phyloP scores from a whole-genome alignment of 129 eudicot genomes.

The Pseudognaphalium luteoalbum region DNA sequence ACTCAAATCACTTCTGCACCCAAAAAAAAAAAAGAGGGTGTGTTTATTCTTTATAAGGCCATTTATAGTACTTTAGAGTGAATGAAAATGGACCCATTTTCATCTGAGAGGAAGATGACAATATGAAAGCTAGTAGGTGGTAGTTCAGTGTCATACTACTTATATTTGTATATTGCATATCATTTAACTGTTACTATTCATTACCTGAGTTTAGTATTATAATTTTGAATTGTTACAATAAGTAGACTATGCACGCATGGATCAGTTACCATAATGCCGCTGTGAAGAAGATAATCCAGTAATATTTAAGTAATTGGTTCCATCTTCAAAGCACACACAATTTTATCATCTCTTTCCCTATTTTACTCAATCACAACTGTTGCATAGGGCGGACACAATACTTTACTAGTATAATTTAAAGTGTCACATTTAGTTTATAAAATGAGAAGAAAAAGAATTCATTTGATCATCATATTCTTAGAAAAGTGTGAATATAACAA shows the following conservation, averaged over 20 bases:
- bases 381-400: neutral
- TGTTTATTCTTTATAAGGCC: neutral
- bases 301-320: neutral
- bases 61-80: neutral
- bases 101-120: too few species aligned
- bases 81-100: neutral
- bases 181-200: neutral
- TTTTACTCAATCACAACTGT: neutral
- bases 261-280: neutral
- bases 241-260: neutral
- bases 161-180: neutral
- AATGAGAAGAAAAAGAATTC: conserved; percentile 15
- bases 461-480: conserved; percentile 14
- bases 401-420: neutral
- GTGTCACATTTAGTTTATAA: conserved; percentile 16
- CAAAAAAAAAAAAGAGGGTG: neutral
- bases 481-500: conserved; percentile 26
- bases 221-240: neutral
- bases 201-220: neutral
- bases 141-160: neutral
- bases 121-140: neutral
- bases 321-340: neutral
- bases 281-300: conserved; percentile 9
- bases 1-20: neutral
- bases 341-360: neutral